Conservation (phyloP, 2,329 filamentous ascomycete species). For the Talaromyces sp. region DNA sequence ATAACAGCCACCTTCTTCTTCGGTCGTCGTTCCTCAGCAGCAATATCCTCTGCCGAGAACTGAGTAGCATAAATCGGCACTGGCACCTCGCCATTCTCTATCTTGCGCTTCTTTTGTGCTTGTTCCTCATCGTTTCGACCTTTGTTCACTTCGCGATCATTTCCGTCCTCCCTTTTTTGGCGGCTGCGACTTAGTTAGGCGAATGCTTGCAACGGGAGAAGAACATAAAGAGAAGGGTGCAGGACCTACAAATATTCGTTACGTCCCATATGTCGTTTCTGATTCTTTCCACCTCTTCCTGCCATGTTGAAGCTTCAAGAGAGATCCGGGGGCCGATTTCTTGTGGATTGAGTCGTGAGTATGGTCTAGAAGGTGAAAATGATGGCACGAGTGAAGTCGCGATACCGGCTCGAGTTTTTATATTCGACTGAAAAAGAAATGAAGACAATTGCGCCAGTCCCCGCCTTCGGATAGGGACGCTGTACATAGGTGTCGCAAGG, state of each 20-base stretch:
- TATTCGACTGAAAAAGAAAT: not conserved
- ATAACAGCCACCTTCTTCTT: constrained; percentile 96
- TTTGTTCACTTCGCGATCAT: constrained; percentile 47
- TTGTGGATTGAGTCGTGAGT: constrained; percentile 8
- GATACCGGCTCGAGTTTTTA: not conserved
- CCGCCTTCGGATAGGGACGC: not conserved
- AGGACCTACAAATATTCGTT: constrained; percentile 61
- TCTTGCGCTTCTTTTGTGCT: constrained; percentile 56
- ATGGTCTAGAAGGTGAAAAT: not conserved
- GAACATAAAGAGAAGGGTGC: not conserved
- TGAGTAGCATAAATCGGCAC: constrained; percentile 56
- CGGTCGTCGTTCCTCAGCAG: constrained; percentile 77
- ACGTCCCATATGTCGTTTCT: constrained; percentile 67
- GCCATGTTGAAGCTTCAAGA: constrained; percentile 23
- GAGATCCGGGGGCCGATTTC: not conserved
- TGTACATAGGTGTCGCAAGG: constrained; percentile 1
- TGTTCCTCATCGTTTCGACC: constrained; percentile 52
- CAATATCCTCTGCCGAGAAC: constrained; percentile 78
- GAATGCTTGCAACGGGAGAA: no score
- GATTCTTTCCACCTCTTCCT: constrained; percentile 47
- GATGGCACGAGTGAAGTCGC: not conserved
- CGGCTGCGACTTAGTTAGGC: constrained; percentile 53
- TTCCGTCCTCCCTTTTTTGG: constrained; percentile 51
- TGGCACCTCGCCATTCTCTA: constrained; percentile 47
- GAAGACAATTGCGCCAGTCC: not conserved